Base-by-base conservation (phyloP, 306 rosid species). In the Lathyrus oleraceus region DNA sequence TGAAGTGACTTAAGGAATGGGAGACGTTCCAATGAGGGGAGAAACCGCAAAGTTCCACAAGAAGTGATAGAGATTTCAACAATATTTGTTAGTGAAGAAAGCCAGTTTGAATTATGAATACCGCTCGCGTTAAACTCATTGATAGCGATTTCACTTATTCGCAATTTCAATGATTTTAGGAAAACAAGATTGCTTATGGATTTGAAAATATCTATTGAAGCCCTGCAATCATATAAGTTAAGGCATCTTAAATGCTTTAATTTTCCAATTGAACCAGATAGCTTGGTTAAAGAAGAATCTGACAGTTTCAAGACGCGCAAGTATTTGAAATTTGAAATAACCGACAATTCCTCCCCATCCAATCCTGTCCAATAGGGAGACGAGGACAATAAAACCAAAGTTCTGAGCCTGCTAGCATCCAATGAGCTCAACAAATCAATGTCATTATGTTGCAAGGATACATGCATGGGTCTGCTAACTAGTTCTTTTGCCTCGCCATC, bases 221-320 rank as follows among this genome's bases (percentile, higher is more conserved):
- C 28, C 28, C 6, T 51, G 58, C 58, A 51, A 51, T 19, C 28
- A 19, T 51, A 51, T 4, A 51, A 9, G 28, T 51, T 4, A 51
- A 51, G 58, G 58, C 6, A 11, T 12, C 35, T 23, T 54, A 54
- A 54, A 23, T 54, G 61, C 61, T 54, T 54, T 23, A 54, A 54
- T 25, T 54, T 54, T 54, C 61, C 61, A 54, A 54, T 12, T 54
- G 35, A 54, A 54, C 36, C 16, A 11, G 61, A 54, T 54, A 54
- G 61, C 8, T 25, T 11, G 4, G 16, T 23, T 54, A 54, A 54
- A 23, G 35, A 54, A 54, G 35, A 54, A 11, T 12, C 10, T 23
- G 36, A 23, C 15, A 54, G 35, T 10, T 51, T 51, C 58, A 54
- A 54, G 61, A 20, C 28, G 12, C 58, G 28, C 28, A 51, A 51